Evolutionary conservation across 2,329 filamentous ascomycete species (phyloP).

Genomic region (Monilinia fructicola): DNA sequence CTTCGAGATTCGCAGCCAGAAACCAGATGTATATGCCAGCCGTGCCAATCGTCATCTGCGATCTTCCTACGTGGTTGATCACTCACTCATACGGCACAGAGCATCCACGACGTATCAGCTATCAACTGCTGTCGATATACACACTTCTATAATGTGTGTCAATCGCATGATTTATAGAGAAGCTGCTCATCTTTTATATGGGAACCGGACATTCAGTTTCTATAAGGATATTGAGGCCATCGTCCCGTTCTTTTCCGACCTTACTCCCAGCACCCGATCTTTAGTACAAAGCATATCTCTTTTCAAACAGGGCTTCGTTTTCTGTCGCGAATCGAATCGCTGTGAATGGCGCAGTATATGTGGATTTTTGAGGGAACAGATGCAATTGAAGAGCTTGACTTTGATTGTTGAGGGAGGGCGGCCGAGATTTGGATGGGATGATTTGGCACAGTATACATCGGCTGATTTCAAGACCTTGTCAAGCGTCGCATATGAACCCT

Average conservation of each 20-base stretch:
- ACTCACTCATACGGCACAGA: conserved; percentile 44
- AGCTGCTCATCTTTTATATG: conserved; percentile 56
- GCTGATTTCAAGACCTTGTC: conserved; percentile 50
- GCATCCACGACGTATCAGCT: conserved; percentile 57
- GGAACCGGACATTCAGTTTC: conserved; percentile 58
- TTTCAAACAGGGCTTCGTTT: conserved; percentile 55
- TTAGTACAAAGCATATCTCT: conserved; percentile 53
- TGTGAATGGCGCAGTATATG: conserved; percentile 57
- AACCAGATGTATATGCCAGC: conserved; percentile 33
- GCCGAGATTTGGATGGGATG: conserved; percentile 50
- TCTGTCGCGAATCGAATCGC: conserved; percentile 55
- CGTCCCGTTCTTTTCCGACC: conserved; percentile 58
- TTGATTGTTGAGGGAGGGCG: conserved; percentile 57
- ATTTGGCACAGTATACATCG: conserved; percentile 47
- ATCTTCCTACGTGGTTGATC: conserved; percentile 46
- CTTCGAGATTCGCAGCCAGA: conserved; percentile 45
- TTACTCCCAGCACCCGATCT: conserved; percentile 50
- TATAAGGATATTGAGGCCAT: conserved; percentile 59
- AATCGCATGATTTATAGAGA: conserved; percentile 54
- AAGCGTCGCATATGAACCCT: conserved; percentile 46
- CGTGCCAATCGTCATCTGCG: conserved; percentile 34
- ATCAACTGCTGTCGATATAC: conserved; percentile 44
- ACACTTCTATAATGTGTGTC: conserved; percentile 49
- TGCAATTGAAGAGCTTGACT: conserved; percentile 46
- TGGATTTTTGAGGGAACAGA: conserved; percentile 46